These are phyloP conservation scores for Ganoderma lingzhi DNA, from an alignment of 1,284 basidiomycete species.

Conservation along the genomic window DNA sequence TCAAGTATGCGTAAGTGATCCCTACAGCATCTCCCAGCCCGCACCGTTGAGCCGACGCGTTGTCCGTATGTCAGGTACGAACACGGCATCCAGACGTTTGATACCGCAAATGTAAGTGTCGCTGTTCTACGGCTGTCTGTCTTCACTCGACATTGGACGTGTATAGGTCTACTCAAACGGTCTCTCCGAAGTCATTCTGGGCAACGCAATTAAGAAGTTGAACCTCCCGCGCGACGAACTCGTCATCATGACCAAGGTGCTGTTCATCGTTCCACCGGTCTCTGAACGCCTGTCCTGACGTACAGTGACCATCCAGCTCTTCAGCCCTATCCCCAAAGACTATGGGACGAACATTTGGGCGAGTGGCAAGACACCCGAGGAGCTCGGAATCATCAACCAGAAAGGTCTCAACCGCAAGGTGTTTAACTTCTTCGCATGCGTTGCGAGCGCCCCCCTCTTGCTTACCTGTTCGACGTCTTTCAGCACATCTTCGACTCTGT, in stretches of 20 bases:
- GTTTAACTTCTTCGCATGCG: background rate
- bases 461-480: background rate
- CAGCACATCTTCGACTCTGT: slow-evolving; percentile 54
- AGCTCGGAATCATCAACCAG: slow-evolving; percentile 38
- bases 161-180: slow-evolving; percentile 49
- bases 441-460: background rate
- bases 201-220: slow-evolving; percentile 64
- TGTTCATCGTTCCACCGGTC: background rate
- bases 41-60: background rate
- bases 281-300: background rate
- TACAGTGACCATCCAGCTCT: slow-evolving; percentile 16
- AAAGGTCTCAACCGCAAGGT: slow-evolving; percentile 40
- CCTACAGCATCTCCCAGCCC: background rate
- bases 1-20: slow-evolving; percentile 45
- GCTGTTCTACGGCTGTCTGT: too few species aligned
- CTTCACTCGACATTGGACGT: background rate
- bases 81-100: slow-evolving; percentile 38
- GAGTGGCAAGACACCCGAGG: slow-evolving; percentile 23
- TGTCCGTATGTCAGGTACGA: slow-evolving; percentile 29
- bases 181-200: slow-evolving; percentile 60
- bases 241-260: slow-evolving; percentile 65
- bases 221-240: slow-evolving; percentile 62
- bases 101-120: slow-evolving; percentile 34
- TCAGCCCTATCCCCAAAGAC: slow-evolving; percentile 37
- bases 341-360: slow-evolving; percentile 40